Base-by-base conservation (phyloP, 176 grass and related monocot species). In the Chrysopogon serrulatus region DNA sequence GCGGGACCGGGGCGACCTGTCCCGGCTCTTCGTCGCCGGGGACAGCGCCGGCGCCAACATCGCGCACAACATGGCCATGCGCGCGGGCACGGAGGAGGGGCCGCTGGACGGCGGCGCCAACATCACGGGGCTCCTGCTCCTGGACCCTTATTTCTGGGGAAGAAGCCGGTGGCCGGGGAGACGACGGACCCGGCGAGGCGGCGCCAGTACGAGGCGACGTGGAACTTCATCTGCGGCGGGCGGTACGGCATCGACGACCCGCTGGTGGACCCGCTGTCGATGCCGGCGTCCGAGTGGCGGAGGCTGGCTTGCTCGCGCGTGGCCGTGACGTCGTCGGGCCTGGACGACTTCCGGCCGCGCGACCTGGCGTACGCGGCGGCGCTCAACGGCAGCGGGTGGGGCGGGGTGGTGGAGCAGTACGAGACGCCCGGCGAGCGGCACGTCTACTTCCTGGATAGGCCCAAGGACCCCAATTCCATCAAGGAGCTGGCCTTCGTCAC, bases 31-130 rank as follows among this genome's bases (percentile, higher is more conserved):
- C 89, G 73, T 97, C 24, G 91, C 84, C 7, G 94, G 94, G 21
- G 94, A 93, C 91, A 93, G 94, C 88, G 91, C 94, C 2, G 91
- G 91, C 67, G 91, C 69, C 51, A 94, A 94, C 82, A 93, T 97
- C 81, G 91, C 68, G 42, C 91, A 95, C 85, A 86, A 95, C 84
- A 48, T 88, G 49, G 82, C 65, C 54, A 43, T 86, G 73, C 76
- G 77, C 26, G 73, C 67, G 13, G 87, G 85, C 45, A n/a, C 30
- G 37, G 65, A 21, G 19, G 63, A 43, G 9, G 54, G 39, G 15
- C 53, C 19, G 4, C 79, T 93, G 41, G 85, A 65, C 12, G 41
- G 59, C 77, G 83, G 87, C 49, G 60, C 75, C 13, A 35, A 41
- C 63, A 79, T 92, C 83, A 78, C 49, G 80, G 92, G 92, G 5